Base-by-base conservation (phyloP, 805 yeast species). In the Candida insectorum region DNA sequence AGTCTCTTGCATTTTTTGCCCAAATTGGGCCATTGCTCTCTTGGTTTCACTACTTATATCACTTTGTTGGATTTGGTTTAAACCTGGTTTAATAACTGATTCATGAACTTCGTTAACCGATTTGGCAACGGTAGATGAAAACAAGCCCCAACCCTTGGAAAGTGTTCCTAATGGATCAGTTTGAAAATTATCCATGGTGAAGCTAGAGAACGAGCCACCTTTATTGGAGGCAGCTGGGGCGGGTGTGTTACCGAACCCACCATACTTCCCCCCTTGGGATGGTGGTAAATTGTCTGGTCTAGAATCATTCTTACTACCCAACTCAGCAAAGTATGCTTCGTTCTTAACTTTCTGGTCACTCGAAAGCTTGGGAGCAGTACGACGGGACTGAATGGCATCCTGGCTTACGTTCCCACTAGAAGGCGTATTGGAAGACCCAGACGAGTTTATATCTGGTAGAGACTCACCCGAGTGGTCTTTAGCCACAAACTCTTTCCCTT, bases 1-100 rank as follows among this genome's bases (percentile, higher is more conserved):
- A 1, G 96, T 86, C 46, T 88, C 94, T 56, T 85, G 95, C 65
- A 91, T 84, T 52, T 80, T 87, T 54, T 85, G 95, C 30, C 97
- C 96, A 64, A 91, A 93, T 66, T 93, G 97, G 39, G 86, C 81
- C 75, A 95, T 85, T n/a, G 97, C 97, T 47, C 87, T 77, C 43
- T 75, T 79, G 4, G 97, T 93, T 52, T 87, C 95, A 35, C 62
- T 67, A 16, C 94, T 78, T 27, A 85, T 58, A 39, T 93, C 97
- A 41, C 85, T 77, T 41, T 80, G 87, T 41, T 64, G 69, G 47
- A 93, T 70, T 51, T 84, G 88, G 52, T 79, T 79, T 54, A 87
- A 72, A 28, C 93, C 79, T n/a, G 98, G 98, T 54, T 85, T 86
- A 45, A 93, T 88, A 32, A 88, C 95, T 6, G 79, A 62, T 49